Base-by-base conservation (phyloP, 768 basidiomycete species). In the Mycena kentingensis region DNA sequence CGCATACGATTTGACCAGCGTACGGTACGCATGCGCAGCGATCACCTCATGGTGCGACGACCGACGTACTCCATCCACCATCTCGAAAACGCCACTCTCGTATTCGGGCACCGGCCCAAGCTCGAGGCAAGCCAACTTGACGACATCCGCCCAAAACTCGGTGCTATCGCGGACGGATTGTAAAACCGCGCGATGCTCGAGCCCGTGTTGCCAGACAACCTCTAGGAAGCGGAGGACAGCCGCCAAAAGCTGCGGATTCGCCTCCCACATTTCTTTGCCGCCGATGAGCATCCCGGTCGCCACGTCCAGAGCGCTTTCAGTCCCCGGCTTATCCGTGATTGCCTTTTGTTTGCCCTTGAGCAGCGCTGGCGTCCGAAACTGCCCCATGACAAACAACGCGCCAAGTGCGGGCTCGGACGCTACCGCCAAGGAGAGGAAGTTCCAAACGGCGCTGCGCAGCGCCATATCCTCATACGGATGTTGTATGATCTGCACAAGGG, bases 331-430 rank as follows among this genome's bases (percentile, higher is more conserved):
- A n/a, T 63, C 69, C 45, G 72, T 73, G 2, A 65, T 71, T 58
- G 73, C 68, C 32, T 69, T 68, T 7, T 65, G 71, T 51, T 72
- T 75, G 1, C 72, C 75, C 61, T 77, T 80, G 48, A 68, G 49
- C 31, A 71, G 68, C 31, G 54, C 63, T 2, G 82, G 79, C 3
- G 77, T 69, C 43, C 78, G 78, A 58, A 90, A 87, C 35, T 82
- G 79, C 3, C 92, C 93, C 0, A 83, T 78, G 27, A 94, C 85
- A 52, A 94, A 85, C 24, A 97, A 73, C 48, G 83, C 77, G 2
- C 88, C 85, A 4, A 96, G 74, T 0, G 94, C 92, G 1, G 95
- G 93, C 64, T 94, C 93, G 55, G 86, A 87, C 60, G 90, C 85
- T 13, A 95, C 83, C 1, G 90, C 86, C 16, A 90, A 75, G 0